Evolutionary conservation across 768 basidiomycete species (phyloP), one percentile per base, ranked within the genome.

Genomic region (Termitomyces sp.): DNA sequence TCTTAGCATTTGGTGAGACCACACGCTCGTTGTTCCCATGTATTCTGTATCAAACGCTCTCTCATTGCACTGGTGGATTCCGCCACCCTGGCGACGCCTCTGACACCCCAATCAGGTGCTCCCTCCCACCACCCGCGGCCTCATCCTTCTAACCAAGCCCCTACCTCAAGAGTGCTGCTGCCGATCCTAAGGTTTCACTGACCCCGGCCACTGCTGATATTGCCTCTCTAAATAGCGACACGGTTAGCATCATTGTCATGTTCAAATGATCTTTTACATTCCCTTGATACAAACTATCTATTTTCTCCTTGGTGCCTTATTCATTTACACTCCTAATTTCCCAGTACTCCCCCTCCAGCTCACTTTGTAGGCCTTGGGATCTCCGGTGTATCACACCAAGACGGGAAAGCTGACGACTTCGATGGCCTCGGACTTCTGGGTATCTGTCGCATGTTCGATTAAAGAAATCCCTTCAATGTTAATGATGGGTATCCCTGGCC

Each of bases 391-490:
- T 37, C 47, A 3, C 63, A 61, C 40, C 64, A 62, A 31, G 61
- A 66, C 46, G 59, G 60, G 11, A 55, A 60, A 31, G 25, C 47
- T 11, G 61, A 59, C 10, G 15, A 25, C 9, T 64, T 64, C 40
- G 61, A 65, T 15, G 66, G 66, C 0, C 46, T 64, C 15, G 66
- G 66, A 1, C 51, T 64, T 14, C 63, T 66, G 10, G 59, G 66
- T 15, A 42, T 66, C 15, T 56, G 57, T 12, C 43, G 60, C 42
- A 62, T 59, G 20, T 53, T 61, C n/a, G 38, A 53, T 43, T 31
- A 40, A 2, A 45, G 14, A 15, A 40, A 60, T n/a, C 58, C 15
- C 14, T 56, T 43, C 2, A 61, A 60, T 0, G 60, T 59, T 2
- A 59, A 65, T 12, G 59, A 59, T 25, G 59, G 57, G 7, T 62